Conservation (phyloP, 2,329 filamentous ascomycete genomes). For the Podosphaera leucotricha region DNA sequence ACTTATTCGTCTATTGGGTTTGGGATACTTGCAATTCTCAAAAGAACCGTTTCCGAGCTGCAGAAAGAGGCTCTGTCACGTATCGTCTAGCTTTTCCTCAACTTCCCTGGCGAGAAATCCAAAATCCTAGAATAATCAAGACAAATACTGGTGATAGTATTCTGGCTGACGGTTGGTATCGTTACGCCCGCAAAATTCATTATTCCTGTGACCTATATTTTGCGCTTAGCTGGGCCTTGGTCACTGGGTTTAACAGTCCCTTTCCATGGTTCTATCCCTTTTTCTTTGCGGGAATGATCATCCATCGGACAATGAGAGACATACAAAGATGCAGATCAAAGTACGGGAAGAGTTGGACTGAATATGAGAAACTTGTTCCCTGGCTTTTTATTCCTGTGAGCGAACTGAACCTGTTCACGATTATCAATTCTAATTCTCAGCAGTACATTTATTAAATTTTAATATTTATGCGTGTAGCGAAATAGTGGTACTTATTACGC, state of each 20-base stretch:
- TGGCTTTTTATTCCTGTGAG: slow-evolving; percentile 60
- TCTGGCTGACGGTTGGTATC: slow-evolving; percentile 70
- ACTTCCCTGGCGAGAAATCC: slow-evolving; percentile 64
- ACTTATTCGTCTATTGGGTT: slow-evolving; percentile 68
- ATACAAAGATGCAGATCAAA: slow-evolving; percentile 51
- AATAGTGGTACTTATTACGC: too few species aligned
- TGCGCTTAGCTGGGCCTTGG: slow-evolving; percentile 53
- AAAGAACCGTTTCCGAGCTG: slow-evolving; percentile 75
- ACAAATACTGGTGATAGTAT: slow-evolving; percentile 53
- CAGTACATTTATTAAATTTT: slow-evolving; percentile 3
- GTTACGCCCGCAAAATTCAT: slow-evolving; percentile 55
- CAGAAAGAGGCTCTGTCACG: slow-evolving; percentile 47
- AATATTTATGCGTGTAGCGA: too few species aligned
- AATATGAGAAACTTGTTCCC: slow-evolving; percentile 60
- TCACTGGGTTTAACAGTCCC: slow-evolving; percentile 57
- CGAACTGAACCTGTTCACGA: slow-evolving; percentile 2
- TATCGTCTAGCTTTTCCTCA: slow-evolving; percentile 68
- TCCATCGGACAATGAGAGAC: slow-evolving; percentile 53
- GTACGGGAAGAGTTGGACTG: slow-evolving; percentile 61
- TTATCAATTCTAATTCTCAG: not conserved
- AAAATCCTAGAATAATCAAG: slow-evolving; percentile 58
- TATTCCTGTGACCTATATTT: slow-evolving; percentile 66
- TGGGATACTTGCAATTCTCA: slow-evolving; percentile 87
- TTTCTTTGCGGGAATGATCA: slow-evolving; percentile 62
- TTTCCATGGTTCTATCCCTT: slow-evolving; percentile 79